Base-by-base conservation (phyloP, 2,329 filamentous ascomycete genomes). In the Penicillium sp. region DNA sequence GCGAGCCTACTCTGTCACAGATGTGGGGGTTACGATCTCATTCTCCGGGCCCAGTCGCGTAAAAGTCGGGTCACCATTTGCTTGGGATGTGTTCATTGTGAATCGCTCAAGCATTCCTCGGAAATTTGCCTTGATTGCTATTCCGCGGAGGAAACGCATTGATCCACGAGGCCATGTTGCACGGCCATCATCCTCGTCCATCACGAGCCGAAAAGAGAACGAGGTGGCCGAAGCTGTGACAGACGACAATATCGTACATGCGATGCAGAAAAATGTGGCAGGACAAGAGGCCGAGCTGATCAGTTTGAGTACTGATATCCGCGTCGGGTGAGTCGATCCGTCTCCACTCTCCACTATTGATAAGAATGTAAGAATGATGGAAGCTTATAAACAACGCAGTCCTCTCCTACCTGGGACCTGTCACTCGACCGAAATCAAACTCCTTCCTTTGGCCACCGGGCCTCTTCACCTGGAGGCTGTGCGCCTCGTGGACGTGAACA, bases 11-110 rank as follows among this genome's bases (percentile, higher is more conserved):
- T 65, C 65, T 11, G 56, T 64, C 1, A 69, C 69, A 10, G 66
- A 72, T 37, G 52, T 74, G 39, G 76, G 74, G 7, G 65, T 83
- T 16, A 77, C 74, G 0, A 71, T 84, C 34, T 80, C 77, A 1
- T 76, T 84, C 53, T 74, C 74, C 4, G 76, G 77, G 0, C 77
- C 79, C 3, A 60, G 66, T 4, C 67, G 61, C 13, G 75, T 77
- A 9, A 60, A 67, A 7, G 73, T 79, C n/a, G 76, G 76, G 10
- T 67, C 74, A 29, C 66, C 73, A 3, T 81, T 84, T 57, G 68
- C 69, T 7, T 79, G 80, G 74, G 68, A 72, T 31, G 68, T 83
- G 3, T 79, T 82, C 49, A 76, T 82, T 31, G 74, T 81, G 44
- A 84, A 84, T 54, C 74, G 75, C 10, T 81, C 78, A 11, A 63